These are phyloP conservation scores for Aspergillus sp. DNA, from an alignment of 2,329 filamentous ascomycete species.

Conservation along the genomic window DNA sequence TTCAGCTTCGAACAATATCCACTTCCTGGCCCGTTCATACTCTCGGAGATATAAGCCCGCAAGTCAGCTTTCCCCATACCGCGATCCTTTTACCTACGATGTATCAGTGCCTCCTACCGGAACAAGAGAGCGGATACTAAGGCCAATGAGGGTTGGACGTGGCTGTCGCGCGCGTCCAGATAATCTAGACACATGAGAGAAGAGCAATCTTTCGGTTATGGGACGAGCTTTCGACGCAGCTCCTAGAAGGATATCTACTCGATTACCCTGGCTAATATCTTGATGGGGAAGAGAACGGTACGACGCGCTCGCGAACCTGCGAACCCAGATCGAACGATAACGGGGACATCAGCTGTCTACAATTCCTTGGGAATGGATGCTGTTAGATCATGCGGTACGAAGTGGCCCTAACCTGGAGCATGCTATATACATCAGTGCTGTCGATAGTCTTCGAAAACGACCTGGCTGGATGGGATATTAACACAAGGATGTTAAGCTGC, in stretches of 20 bases:
- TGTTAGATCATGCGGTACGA: background rate
- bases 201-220: background rate
- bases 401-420: background rate
- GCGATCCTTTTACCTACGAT: background rate
- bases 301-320: background rate
- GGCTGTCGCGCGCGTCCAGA: background rate
- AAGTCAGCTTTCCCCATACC: background rate
- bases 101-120: background rate
- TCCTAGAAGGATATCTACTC: background rate
- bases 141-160: background rate
- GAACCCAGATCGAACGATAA: background rate
- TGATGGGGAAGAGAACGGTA: background rate
- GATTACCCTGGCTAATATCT: background rate
- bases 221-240: background rate
- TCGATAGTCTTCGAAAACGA: background rate
- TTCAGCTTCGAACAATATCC: background rate
- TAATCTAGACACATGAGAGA: background rate
- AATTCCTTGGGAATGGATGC: background rate
- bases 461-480: background rate
- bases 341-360: background rate
- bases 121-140: background rate
- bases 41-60: background rate
- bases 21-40: background rate
- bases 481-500: background rate
- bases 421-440: background rate